Percentiles rank a stretch among this genome's conserved stretches.
phyloP scores from a whole-genome alignment of 805 yeast genomes.

The Kazachstania bromeliacearum region DNA sequence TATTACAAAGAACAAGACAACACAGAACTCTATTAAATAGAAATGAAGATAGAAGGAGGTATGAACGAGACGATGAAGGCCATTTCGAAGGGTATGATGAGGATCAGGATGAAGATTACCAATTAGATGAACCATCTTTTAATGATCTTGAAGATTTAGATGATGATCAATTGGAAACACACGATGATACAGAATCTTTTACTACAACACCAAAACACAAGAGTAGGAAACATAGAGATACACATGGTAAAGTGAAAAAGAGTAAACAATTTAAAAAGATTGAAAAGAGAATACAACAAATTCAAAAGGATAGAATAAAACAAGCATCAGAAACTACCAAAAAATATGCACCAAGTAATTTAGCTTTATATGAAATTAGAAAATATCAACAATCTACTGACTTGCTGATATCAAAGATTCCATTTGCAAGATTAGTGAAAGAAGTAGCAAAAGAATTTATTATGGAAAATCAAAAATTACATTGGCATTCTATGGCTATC shows the following conservation, averaged over 20 bases:
- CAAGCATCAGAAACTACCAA: constrained; percentile 24
- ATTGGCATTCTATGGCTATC: constrained; percentile 75
- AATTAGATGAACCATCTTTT: neutral
- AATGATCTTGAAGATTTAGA: neutral
- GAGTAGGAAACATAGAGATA: neutral
- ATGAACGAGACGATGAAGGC: constrained; percentile 6
- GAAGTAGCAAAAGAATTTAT: constrained; percentile 54
- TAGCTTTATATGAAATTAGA: constrained; percentile 60
- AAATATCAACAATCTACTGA: constrained; percentile 61
- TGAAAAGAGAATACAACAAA: neutral
- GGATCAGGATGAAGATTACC: neutral
- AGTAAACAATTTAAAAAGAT: neutral
- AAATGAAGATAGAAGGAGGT: constrained; percentile 9
- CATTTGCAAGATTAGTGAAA: constrained; percentile 67
- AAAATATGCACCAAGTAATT: constrained; percentile 52
- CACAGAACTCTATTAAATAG: constrained; percentile 17
- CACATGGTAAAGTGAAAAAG: neutral
- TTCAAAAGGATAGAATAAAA: constrained; percentile 1
- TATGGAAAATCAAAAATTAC: constrained; percentile 43
- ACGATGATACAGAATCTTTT: neutral
- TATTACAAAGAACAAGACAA: constrained; percentile 25
- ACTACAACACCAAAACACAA: neutral
- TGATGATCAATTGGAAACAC: neutral
- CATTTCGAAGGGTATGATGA: neutral
- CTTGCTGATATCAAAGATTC: constrained; percentile 56